Evolutionary conservation across 164 flowering plant genomes (phyloP), one percentile per base, ranked within the genome.

Genomic region (Macadamia tetraphylla): DNA sequence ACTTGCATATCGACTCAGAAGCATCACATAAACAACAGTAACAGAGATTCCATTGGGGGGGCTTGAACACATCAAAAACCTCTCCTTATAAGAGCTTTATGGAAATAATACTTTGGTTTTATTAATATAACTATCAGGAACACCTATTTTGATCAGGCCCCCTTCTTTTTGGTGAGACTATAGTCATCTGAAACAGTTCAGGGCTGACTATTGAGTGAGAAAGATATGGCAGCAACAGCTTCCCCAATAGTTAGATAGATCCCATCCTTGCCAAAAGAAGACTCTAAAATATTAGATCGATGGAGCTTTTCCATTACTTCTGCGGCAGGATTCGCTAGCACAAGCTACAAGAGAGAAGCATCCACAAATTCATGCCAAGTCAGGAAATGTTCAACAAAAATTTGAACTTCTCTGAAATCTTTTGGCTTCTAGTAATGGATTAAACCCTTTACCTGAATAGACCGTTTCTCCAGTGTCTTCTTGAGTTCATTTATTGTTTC

Each of bases 271-370:
- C 81, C 85, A 40, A 93, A 85, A 35, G 86, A 23, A 0, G 86
- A 70, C 9, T 85, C 90, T 74, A 88, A 70, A 0, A 69, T 49
- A 13, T 84, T 68, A 2, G 98, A 87, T 29, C 78, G 56, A 43
- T 86, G 76, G 13, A 93, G 84, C 77, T 91, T 93, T 69, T 88
- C 97, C 82, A 81, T 86, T 69, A 93, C 98, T 63, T 73, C 83
- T 48, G 84, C 96, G 7, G 77, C 87, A 0, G 96, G 97, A 75
- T 89, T 91, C 42, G 81, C 89, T 76, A 91, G 55, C 63, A 88
- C 96, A 32, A 93, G 79, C 97, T 92, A 53, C 80, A 40, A 46
- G 13, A 70, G 6, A 9, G 48, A 55, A 40, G 51, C 18, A 14
- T 4, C 17, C 17, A 3, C 3, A 14, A 14, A 53, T 46, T 11